phyloP scores from a whole-genome alignment of 345 rosid species.

The Kandelia obovata region DNA sequence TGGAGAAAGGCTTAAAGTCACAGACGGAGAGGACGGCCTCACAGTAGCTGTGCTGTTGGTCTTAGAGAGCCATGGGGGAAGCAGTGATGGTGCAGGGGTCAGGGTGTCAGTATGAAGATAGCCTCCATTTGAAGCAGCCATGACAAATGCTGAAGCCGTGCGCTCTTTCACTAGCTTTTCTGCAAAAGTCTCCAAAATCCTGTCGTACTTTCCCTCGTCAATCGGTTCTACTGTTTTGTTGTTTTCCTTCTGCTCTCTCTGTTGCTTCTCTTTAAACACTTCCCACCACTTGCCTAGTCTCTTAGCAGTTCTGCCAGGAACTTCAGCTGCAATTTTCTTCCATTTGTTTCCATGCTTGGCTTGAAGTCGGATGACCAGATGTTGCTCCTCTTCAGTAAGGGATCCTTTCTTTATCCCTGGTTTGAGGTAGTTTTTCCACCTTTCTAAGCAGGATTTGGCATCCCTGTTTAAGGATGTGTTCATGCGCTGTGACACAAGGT shows the following conservation, averaged over 20 bases:
- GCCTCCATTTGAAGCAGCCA: conserved; percentile 74
- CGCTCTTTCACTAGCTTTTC: conserved; percentile 88
- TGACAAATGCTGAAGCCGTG: conserved; percentile 46
- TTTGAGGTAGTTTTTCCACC: conserved; percentile 97
- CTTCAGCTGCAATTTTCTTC: conserved; percentile 97
- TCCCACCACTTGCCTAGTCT: conserved; percentile 99
- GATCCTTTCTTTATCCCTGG: conserved; percentile 99
- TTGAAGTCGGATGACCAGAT: conserved; percentile 80
- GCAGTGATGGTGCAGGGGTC: conserved; percentile 41
- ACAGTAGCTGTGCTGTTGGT: conserved; percentile 47
- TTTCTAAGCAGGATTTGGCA: conserved; percentile 89
- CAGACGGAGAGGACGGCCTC: conserved; percentile 69
- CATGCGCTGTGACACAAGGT: conserved; percentile 85
- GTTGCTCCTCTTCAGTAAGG: conserved; percentile 85
- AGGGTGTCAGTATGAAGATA: conserved; percentile 56
- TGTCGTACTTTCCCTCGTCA: conserved; percentile 84
- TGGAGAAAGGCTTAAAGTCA: conserved; percentile 76
- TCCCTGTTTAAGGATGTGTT: conserved; percentile 76
- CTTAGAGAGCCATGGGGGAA: conserved; percentile 89
- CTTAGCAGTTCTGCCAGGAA: conserved; percentile 92
- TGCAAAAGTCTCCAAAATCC: conserved; percentile 85
- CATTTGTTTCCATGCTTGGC: conserved; percentile 98
- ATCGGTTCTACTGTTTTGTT: conserved; percentile 60
- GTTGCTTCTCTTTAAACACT: conserved; percentile 92
- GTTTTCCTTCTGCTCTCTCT: conserved; percentile 80